phyloP scores from a whole-genome alignment of 768 basidiomycete genomes.

The Tricholoma saponaceum region DNA sequence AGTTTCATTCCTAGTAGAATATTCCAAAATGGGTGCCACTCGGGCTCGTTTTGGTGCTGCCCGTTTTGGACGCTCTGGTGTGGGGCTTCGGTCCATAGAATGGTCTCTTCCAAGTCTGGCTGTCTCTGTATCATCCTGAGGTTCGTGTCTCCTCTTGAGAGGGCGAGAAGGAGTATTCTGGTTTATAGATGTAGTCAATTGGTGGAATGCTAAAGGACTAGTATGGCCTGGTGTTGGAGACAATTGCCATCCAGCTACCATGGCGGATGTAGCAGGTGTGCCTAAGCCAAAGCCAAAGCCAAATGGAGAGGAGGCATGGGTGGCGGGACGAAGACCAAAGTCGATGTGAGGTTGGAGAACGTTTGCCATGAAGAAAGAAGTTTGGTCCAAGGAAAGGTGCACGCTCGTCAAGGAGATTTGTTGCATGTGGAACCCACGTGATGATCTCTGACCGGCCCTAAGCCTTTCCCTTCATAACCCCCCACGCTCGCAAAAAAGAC shows the following conservation, averaged over 20 bases:
- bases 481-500: not conserved
- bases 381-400: not conserved
- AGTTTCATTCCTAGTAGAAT: slow-evolving; percentile 36
- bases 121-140: slow-evolving; percentile 59
- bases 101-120: slow-evolving; percentile 43
- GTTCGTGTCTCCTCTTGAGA: slow-evolving; percentile 64
- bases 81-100: slow-evolving; percentile 83
- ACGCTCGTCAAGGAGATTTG: too few relatives aligned
- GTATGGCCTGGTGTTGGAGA: slow-evolving; percentile 42
- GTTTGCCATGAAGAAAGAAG: slow-evolving; percentile 53
- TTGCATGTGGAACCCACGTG: slow-evolving; percentile 1
- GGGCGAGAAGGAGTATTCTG: slow-evolving; percentile 36
- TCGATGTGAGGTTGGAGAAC: slow-evolving; percentile 63
- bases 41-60: slow-evolving; percentile 65
- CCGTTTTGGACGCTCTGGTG: slow-evolving; percentile 74
- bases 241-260: slow-evolving; percentile 45
- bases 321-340: slow-evolving; percentile 55
- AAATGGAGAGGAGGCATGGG: slow-evolving; percentile 59
- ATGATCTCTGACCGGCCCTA: slow-evolving; percentile 32
- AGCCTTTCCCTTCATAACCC: slow-evolving; percentile 15
- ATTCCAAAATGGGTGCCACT: slow-evolving; percentile 30
- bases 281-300: slow-evolving; percentile 72
- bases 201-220: slow-evolving; percentile 50
- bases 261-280: slow-evolving; percentile 37
- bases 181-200: slow-evolving; percentile 48